Evolutionary conservation across 2,329 filamentous ascomycete species (phyloP).

Genomic region (Triangularia setosa): DNA sequence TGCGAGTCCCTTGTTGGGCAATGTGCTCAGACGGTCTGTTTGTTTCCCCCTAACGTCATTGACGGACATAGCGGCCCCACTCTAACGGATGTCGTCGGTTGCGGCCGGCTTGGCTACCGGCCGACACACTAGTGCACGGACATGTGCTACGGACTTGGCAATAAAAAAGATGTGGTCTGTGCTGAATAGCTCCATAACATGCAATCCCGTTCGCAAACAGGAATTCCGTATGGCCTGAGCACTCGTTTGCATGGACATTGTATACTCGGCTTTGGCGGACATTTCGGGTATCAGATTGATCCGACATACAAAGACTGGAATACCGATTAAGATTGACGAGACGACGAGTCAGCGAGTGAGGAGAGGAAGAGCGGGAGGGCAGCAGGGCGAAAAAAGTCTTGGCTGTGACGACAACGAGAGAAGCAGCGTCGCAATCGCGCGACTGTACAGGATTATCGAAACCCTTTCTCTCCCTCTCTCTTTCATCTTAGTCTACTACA

Average conservation of each 20-base stretch:
- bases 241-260: not conserved
- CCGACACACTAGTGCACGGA: not conserved
- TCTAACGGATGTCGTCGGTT: not conserved
- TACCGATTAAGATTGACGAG: too few species aligned
- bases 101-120: not conserved
- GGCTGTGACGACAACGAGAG: not conserved
- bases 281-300: too few species aligned
- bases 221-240: not conserved
- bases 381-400: not conserved
- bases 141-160: not conserved
- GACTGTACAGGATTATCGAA: not conserved
- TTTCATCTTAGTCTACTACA: not conserved
- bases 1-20: not conserved
- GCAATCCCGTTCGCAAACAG: not conserved
- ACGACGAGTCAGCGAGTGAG: not conserved
- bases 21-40: not conserved
- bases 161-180: not conserved
- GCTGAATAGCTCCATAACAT: not conserved
- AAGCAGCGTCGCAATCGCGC: not conserved
- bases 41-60: not conserved
- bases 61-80: not conserved
- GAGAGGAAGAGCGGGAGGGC: not conserved
- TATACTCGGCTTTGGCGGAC: not conserved
- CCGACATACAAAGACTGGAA: too few species aligned
- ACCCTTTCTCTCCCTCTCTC: not conserved